Evolutionary conservation across 371 early-diverging fungal species (phyloP).

Genomic region (Saksenaea vasiformis): DNA sequence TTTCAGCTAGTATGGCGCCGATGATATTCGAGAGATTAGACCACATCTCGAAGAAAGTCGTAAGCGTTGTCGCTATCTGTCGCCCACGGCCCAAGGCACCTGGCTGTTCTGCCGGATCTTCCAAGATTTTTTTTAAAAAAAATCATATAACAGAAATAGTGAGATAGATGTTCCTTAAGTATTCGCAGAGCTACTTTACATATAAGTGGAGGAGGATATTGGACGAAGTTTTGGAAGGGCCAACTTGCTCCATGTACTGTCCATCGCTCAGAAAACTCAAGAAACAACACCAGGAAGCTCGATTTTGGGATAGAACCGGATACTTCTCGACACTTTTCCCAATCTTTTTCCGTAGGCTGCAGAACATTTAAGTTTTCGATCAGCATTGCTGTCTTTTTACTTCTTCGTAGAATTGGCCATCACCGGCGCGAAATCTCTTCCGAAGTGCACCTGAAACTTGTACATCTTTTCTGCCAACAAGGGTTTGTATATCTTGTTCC

Average conservation of each 20-base stretch:
- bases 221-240: constrained; percentile 7
- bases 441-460: background rate
- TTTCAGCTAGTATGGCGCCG: constrained; percentile 74
- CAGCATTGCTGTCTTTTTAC: background rate
- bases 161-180: background rate
- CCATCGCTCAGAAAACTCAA: background rate
- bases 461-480: background rate
- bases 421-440: background rate
- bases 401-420: background rate
- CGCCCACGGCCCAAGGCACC: constrained; percentile 26
- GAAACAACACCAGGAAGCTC: background rate
- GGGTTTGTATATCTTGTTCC: no score
- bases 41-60: constrained; percentile 67
- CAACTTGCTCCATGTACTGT: background rate
- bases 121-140: no score
- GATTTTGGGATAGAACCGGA: background rate
- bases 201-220: background rate
- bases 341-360: background rate
- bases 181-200: background rate
- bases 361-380: no score
- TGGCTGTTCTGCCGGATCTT: constrained; percentile 22
- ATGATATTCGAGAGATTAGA: constrained; percentile 71
- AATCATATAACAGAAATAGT: background rate
- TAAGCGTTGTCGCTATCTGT: constrained; percentile 55
- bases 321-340: background rate